Base-by-base conservation (phyloP, 179 eudicot species). In the Carnegiea gigantea region DNA sequence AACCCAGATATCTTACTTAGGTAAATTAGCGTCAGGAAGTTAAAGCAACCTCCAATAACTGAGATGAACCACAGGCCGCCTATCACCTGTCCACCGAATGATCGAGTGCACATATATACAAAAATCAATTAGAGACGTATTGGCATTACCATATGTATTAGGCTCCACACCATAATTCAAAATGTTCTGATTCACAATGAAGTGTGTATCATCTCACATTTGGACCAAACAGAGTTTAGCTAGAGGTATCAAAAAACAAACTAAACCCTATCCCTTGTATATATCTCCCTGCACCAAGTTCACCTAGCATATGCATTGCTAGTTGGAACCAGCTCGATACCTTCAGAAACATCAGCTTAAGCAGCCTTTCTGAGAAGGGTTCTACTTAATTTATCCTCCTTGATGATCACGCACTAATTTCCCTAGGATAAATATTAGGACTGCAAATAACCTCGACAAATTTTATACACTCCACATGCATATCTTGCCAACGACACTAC, bases 1-100 rank as follows among this genome's bases (percentile, higher is more conserved):
- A 23, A 67, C 43, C 10, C 36, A 20, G 18, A 62, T 44, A 38
- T 76, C 87, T 90, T 82, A 93, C 97, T n/a, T 77, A 92, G 85
- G 87, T 93, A 93, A 33, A 90, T 73, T 14, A 93, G 90, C 12
- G 97, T 93, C 85, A 93, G 80, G 82, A 93, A 89, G 84, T 90
- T 86, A 62, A 91, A 90, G 86, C 95, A 88, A 78, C 90, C 83
- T 28, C 95, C 95, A 40, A 93, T 86, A 11, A 89, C 80, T 1
- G 97, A 92, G 43, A 89, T 70, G 48, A 89, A 68, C 95, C 95
- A 93, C 82, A 93, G 82, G 48, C 86, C 88, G 59, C 88, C 88
- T 70, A 90, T 87, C 73, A 84, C 90, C 97, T 93, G 92, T 46
- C 59, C 53, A 54, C 49, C 76, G 43, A 51, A 33, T 53, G 9